Conservation (phyloP, 2,329 filamentous ascomycete genomes). For the Cercospora brassicicola region DNA sequence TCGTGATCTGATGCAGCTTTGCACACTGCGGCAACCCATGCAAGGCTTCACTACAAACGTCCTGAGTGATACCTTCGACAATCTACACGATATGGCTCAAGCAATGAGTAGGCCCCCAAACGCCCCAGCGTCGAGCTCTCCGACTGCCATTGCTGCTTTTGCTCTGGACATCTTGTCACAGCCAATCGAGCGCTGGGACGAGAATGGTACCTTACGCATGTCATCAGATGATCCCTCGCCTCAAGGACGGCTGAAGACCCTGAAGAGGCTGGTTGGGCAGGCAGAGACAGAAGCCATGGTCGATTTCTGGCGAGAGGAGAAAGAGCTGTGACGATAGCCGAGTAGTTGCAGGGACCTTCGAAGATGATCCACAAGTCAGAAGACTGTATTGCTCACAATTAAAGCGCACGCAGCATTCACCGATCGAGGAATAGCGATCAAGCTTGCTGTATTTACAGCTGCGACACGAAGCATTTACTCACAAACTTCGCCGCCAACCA, state of each 20-base stretch:
- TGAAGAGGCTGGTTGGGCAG: constrained; percentile 40
- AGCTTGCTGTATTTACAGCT: neutral
- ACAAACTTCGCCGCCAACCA: neutral
- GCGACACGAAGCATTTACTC: no score
- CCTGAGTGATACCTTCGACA: constrained; percentile 15
- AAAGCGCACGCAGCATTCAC: neutral
- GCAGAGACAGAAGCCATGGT: constrained; percentile 36
- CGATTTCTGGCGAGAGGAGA: constrained; percentile 44
- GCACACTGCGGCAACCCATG: constrained; percentile 11
- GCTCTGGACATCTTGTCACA: constrained; percentile 11
- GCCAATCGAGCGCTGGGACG: constrained; percentile 17
- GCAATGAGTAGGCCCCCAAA: neutral
- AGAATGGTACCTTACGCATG: constrained; percentile 29
- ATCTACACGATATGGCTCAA: constrained; percentile 11
- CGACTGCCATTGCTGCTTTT: constrained; percentile 14
- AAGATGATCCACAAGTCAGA: neutral
- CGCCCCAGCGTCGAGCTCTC: constrained; percentile 14
- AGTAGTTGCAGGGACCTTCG: neutral
- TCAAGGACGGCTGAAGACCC: constrained; percentile 24
- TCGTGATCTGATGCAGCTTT: constrained; percentile 12
- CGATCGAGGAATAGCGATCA: neutral
- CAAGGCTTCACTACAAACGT: constrained; percentile 5
- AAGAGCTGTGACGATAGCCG: constrained; percentile 12
- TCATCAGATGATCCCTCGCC: constrained; percentile 26
- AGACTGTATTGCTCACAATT: neutral